phyloP scores from a whole-genome alignment of 108 stramenopile species.

The Licmophora abbreviata region DNA sequence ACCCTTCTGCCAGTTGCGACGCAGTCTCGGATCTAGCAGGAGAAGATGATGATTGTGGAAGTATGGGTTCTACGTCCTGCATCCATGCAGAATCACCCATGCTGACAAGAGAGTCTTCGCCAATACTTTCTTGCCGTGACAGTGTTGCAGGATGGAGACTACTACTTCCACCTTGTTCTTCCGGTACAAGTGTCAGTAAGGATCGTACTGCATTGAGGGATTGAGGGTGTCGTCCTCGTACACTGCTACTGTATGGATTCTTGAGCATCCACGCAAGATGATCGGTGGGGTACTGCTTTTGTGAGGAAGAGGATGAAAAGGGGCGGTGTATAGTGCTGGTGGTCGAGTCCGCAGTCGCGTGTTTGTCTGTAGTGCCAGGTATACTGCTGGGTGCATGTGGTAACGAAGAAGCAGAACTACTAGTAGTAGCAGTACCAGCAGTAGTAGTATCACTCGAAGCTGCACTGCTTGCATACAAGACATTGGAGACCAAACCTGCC shows the following conservation, averaged over 20 bases:
- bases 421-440: neutral
- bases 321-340: too few species aligned
- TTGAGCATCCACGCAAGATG: slow-evolving; percentile 1
- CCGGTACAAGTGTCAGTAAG: slow-evolving; percentile 11
- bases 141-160: too few species aligned
- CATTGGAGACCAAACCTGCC: neutral
- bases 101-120: too few species aligned
- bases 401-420: too few species aligned
- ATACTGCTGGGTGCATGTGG: neutral
- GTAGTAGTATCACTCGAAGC: neutral
- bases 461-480: too few species aligned
- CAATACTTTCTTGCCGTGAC: too few species aligned
- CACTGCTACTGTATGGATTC: slow-evolving; percentile 6
- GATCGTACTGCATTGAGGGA: slow-evolving; percentile 15
- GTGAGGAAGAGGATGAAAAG: neutral
- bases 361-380: neutral
- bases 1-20: slow-evolving; percentile 74
- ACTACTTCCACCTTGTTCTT: too few species aligned
- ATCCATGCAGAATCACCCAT: too few species aligned
- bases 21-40: slow-evolving; percentile 54
- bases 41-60: neutral
- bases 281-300: slow-evolving; percentile 3
- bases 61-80: neutral
- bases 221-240: slow-evolving; percentile 2
- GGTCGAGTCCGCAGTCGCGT: neutral